phyloP scores from a whole-genome alignment of 2,329 filamentous ascomycete species.

The Cryphonectria naterciae region DNA sequence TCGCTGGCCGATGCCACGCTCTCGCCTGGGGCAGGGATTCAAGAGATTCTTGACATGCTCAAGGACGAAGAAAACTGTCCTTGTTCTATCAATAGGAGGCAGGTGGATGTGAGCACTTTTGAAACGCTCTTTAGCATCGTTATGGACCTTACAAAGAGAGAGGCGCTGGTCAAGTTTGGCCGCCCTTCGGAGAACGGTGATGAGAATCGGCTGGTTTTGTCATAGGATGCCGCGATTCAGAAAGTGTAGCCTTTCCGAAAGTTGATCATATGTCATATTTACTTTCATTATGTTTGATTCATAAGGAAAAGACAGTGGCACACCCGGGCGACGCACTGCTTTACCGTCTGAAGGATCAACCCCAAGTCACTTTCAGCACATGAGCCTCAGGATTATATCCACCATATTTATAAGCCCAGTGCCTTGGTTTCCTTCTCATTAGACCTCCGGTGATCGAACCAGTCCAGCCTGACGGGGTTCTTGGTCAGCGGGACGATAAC shows the following conservation, averaged over 20 bases:
- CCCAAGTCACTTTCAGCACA: neutral
- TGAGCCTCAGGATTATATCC: neutral
- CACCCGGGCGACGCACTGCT: neutral
- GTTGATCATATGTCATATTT: neutral
- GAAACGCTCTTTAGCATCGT: slow-evolving; percentile 28
- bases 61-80: slow-evolving; percentile 26
- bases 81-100: slow-evolving; percentile 23
- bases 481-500: slow-evolving; percentile 26
- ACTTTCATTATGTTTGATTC: neutral
- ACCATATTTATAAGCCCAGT: neutral
- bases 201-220: slow-evolving; percentile 13
- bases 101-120: neutral
- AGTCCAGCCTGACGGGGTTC: slow-evolving; percentile 18
- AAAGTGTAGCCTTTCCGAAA: no score
- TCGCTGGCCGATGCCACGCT: neutral
- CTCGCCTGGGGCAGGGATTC: neutral
- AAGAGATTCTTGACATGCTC: slow-evolving; percentile 7
- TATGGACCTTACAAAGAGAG: slow-evolving; percentile 19
- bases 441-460: slow-evolving; percentile 20
- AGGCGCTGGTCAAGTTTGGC: slow-evolving; percentile 25
- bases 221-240: neutral
- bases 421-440: neutral
- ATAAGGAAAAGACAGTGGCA: neutral
- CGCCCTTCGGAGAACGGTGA: slow-evolving; percentile 22
- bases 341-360: neutral